phyloP scores from a whole-genome alignment of 192 early-diverging fungal genomes.

The Coemansia sp. region DNA sequence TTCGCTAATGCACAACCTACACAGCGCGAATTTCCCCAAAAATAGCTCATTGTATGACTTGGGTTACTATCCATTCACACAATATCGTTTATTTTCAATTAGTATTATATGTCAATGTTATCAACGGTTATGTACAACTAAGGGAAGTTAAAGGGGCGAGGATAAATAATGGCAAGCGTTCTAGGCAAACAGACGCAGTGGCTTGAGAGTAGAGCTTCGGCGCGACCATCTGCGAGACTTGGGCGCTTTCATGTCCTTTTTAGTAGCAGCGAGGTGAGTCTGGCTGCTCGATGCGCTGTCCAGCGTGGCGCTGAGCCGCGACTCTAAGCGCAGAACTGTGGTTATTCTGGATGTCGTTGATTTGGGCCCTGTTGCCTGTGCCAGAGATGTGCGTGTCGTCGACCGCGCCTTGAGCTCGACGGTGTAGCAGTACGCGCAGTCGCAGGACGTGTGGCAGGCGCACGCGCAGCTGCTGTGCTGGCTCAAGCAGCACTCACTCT shows the following conservation, averaged over 20 bases:
- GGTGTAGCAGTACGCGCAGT: slow-evolving; percentile 22
- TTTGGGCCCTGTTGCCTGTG: not conserved
- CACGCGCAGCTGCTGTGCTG: slow-evolving; percentile 18
- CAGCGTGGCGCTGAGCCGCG: not conserved
- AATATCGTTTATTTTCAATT: too few species aligned
- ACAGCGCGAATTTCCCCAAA: too few species aligned
- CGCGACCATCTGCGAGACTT: slow-evolving; percentile 13
- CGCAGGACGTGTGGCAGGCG: slow-evolving; percentile 31
- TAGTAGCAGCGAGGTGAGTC: not conserved
- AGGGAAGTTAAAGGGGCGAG: not conserved
- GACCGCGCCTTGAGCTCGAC: slow-evolving; percentile 15
- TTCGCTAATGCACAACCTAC: not conserved
- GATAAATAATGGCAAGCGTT: not conserved
- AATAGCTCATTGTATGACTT: too few species aligned
- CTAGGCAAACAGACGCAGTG: slow-evolving; percentile 11
- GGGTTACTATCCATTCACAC: too few species aligned
- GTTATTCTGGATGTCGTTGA: slow-evolving; percentile 2
- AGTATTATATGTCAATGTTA: not conserved
- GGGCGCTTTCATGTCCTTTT: not conserved
- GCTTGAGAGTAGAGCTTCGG: slow-evolving; percentile 4
- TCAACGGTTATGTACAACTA: not conserved
- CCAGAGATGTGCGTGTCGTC: not conserved
- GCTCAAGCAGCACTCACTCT: slow-evolving; percentile 45
- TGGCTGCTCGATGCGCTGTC: not conserved
- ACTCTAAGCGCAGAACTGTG: slow-evolving; percentile 11